Conservation (phyloP, 1,284 basidiomycete genomes). For the Cryptococcus jaspeensis region DNA sequence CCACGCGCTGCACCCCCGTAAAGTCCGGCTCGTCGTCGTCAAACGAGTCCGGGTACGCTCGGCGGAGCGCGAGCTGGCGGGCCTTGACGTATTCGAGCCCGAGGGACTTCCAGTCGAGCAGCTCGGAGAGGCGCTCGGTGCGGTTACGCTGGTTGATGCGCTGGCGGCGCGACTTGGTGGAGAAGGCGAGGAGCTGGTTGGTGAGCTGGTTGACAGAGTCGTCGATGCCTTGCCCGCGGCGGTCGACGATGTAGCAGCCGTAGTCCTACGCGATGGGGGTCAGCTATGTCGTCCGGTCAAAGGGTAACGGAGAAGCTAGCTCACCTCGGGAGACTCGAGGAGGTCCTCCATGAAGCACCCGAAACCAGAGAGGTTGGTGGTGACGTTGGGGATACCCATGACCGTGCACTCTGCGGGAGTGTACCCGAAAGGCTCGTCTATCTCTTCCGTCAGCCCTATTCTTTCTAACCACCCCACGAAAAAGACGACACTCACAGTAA, state of each 20-base stretch:
- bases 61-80: constrained; percentile 82
- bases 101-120: constrained; percentile 97
- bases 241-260: constrained; percentile 93
- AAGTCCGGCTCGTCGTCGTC: constrained; percentile 65
- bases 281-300: not conserved
- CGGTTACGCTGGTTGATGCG: constrained; percentile 98
- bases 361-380: constrained; percentile 95
- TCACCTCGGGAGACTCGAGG: constrained; percentile 72
- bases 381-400: constrained; percentile 97
- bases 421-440: constrained; percentile 54
- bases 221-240: constrained; percentile 84
- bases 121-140: constrained; percentile 85
- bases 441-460: constrained; percentile 1
- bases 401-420: constrained; percentile 63
- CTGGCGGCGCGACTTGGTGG: constrained; percentile 86
- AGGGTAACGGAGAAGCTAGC: constrained; percentile 27
- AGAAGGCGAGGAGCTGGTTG: constrained; percentile 74
- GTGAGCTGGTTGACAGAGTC: constrained; percentile 74
- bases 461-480: constrained; percentile 43
- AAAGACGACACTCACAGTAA: constrained; percentile 61
- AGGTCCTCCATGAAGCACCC: constrained; percentile 99
- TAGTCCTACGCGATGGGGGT: constrained; percentile 55
- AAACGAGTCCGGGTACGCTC: constrained; percentile 95
- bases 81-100: constrained; percentile 97
- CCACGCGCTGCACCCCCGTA: constrained; percentile 63